phyloP scores from a whole-genome alignment of 208 protist genomes.

The Acanthamoeba sp. region DNA sequence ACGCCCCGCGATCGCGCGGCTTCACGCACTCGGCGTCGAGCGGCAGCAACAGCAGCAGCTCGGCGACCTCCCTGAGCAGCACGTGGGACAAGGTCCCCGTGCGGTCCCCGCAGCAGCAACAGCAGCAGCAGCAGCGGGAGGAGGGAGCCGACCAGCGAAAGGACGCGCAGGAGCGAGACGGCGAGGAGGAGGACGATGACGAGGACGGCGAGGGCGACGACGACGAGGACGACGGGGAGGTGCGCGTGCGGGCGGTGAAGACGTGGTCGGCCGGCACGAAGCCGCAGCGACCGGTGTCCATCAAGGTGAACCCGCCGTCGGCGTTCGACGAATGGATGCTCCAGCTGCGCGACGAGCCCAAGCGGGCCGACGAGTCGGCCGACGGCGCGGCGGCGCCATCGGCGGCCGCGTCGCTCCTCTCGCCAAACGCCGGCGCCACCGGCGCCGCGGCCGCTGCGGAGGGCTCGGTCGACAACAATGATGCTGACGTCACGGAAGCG shows the following conservation, averaged over 20 bases:
- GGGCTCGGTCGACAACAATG: no score
- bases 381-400: not conserved
- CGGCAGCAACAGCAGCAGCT: not conserved
- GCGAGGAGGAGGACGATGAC: not conserved
- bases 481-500: not conserved
- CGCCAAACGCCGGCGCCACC: not conserved
- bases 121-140: not conserved
- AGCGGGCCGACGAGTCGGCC: not conserved
- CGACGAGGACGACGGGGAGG: not conserved
- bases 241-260: not conserved
- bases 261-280: slow-evolving; percentile 16
- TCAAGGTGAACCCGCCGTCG: not conserved
- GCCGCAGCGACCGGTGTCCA: not conserved
- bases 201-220: not conserved
- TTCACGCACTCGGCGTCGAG: not conserved
- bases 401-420: not conserved
- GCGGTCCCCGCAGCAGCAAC: not conserved
- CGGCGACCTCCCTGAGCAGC: not conserved
- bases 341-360: not conserved
- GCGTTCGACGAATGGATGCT: slow-evolving; percentile 10
- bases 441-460: no score
- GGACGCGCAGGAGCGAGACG: not conserved
- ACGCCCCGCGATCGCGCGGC: not conserved
- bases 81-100: not conserved
- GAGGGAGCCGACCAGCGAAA: not conserved